Evolutionary conservation across 1,139 yeast genomes (phyloP).

Genomic region (Arxiozyma telluris): DNA sequence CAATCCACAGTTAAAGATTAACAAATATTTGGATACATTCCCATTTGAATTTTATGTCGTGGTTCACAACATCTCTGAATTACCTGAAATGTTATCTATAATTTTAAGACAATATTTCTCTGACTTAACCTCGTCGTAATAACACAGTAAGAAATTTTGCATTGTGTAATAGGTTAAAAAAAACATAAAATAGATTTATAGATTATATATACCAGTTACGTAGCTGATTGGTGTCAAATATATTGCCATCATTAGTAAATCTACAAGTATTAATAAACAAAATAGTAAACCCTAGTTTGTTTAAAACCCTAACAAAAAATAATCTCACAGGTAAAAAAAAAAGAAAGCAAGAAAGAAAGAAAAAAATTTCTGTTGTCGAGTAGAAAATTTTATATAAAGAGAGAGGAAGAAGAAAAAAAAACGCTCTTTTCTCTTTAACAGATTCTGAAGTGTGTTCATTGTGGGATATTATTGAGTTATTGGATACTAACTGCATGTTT

Average conservation of each 20-base stretch:
- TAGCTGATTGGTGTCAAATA: no score
- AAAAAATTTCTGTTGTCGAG: not conserved
- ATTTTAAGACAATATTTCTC: slow-evolving; percentile 88
- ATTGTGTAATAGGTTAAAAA: not conserved
- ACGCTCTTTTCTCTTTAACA: no score
- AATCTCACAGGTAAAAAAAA: not conserved
- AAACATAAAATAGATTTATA: not conserved
- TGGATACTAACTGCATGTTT: no score
- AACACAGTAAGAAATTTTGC: not conserved
- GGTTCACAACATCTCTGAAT: slow-evolving; percentile 77
- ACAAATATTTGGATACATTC: slow-evolving; percentile 81
- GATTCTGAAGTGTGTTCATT: no score
- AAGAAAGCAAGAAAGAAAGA: no score
- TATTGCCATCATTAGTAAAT: no score
- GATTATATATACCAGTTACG: no score
- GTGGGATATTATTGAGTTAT: no score
- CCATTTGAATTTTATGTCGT: slow-evolving; percentile 96
- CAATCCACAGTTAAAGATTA: slow-evolving; percentile 62
- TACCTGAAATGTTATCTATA: slow-evolving; percentile 84
- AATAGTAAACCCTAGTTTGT: not conserved
- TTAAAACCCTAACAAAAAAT: not conserved
- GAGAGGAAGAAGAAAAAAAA: not conserved
- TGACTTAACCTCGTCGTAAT: slow-evolving; percentile 41
- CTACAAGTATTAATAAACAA: no score
- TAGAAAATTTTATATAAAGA: not conserved